Evolutionary conservation across 345 rosid species (phyloP), one percentile per base, ranked within the genome.

Genomic region (Eutrema heterophyllum): DNA sequence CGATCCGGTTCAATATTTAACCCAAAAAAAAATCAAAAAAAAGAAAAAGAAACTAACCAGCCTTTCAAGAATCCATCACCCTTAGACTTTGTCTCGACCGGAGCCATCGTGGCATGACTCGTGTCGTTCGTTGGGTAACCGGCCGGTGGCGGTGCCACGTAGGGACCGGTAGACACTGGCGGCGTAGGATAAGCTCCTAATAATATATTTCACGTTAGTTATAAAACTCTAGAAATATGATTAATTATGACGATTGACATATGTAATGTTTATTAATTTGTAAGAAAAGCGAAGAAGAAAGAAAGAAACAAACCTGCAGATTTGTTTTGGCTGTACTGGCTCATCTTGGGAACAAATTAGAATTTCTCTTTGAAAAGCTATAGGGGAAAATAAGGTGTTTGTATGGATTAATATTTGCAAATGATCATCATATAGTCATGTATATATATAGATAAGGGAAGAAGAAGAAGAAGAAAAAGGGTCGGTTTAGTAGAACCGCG

Each of bases 11-110:
- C 2, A 7, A 11, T 41, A 58, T 7, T 6, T 41, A 61, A 68
- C 56, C 48, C 30, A 68, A 1, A 8, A 18, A 8, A 68, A 11
- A 27, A 1, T 5, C 3, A 4, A 65, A 50, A 0, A 0, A 15
- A 9, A 48, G 5, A 9, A 16, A 11, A 16, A 26, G 11, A 43
- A 1, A 64, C 71, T 54, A 36, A 76, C 80, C 80, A 77, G 76
- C 80, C 80, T 71, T 57, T 71, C n/a, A 58, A 65, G 72, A 77
- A 77, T 26, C 80, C 80, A 57, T 77, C 80, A 71, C 80, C 76
- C 76, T 71, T 77, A 3, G 80, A 50, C 15, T 71, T 77, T 4
- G 80, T 58, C 64, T 77, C 72, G 5, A 70, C 67, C 15, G 72
- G 68, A 71, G 72, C 76, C 61, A 35, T 38, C 10, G 63, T 41